Evolutionary conservation across 2,329 filamentous ascomycete species (phyloP), one percentile per base, ranked within the genome.

Genomic region (Diaporthe sp.): DNA sequence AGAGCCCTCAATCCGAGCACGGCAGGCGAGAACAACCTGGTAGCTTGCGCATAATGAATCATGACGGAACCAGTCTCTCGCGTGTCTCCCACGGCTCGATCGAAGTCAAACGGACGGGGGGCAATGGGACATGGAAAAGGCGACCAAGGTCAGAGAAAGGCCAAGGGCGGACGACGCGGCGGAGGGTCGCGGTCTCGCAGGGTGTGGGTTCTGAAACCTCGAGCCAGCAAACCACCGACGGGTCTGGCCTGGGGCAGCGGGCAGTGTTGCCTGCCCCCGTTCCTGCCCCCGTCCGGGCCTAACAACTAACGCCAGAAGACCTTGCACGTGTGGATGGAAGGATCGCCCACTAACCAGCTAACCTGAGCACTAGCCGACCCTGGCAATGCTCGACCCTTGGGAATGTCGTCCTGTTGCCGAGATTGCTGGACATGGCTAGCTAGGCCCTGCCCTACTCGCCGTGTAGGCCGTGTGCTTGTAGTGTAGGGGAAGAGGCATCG

Each of bases 321-420:
- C 65, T 70, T 42, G 65, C 65, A 70, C 65, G 49, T 70, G 49
- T 70, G 65, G 49, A 17, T 42, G 65, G 49, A 55, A 70, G 65
- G 65, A 70, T 70, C 34, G 49, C 65, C 65, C 65, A 37, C 65
- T 55, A 70, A 70, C 34, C 49, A 70, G 49, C 65, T 70, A 70
- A 55, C 65, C 65, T 70, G 65, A 70, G 34, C 65, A 70, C 65
- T 70, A 70, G 65, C 65, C 65, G 44, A 51, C 44, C 63, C 63
- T 25, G 63, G 63, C 44, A 53, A 51, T 68, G 63, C 44, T 51
- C 44, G 44, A 67, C 61, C 44, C 22, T 42, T 55, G 31, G 65
- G 49, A 55, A 70, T 55, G 65, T 51, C 15, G 65, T 70, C 65
- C 6, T 55, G 65, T 55, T 55, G 65, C 65, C 34, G 65, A 68